phyloP scores from a whole-genome alignment of 306 rosid species.

The Lathyrus tuberosus region DNA sequence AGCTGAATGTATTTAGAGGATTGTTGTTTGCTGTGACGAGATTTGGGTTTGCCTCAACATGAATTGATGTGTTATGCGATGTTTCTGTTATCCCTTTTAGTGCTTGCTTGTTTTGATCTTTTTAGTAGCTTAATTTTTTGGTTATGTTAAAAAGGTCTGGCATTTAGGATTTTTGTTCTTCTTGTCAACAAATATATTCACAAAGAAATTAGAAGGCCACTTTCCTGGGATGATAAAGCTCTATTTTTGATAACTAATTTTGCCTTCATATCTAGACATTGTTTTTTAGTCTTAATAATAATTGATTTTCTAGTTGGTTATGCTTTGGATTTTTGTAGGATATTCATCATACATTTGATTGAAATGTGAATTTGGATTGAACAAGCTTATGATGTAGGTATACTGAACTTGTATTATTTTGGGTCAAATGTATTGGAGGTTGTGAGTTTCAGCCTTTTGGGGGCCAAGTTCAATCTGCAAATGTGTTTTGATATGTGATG shows the following conservation, averaged over 20 bases:
- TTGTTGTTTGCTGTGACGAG: neutral
- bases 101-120: slow-evolving; percentile 18
- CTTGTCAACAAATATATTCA: slow-evolving; percentile 6
- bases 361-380: slow-evolving; percentile 23
- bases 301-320: slow-evolving; percentile 9
- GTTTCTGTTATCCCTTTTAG: neutral
- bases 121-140: slow-evolving; percentile 19
- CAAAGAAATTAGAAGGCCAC: neutral
- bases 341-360: slow-evolving; percentile 19
- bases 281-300: slow-evolving; percentile 12
- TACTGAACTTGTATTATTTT: slow-evolving; percentile 8
- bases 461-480: slow-evolving; percentile 1
- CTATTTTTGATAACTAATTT: neutral
- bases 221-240: neutral
- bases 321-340: neutral
- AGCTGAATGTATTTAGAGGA: slow-evolving; percentile 9
- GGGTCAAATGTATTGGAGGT: neutral
- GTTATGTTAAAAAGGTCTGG: neutral
- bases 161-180: neutral
- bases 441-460: neutral
- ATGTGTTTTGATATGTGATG: neutral
- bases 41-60: neutral
- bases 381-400: neutral
- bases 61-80: neutral
- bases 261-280: neutral